Evolutionary conservation across 805 yeast species (phyloP), one percentile per base, ranked within the genome.

Genomic region (Yamadazyma tumulicola): DNA sequence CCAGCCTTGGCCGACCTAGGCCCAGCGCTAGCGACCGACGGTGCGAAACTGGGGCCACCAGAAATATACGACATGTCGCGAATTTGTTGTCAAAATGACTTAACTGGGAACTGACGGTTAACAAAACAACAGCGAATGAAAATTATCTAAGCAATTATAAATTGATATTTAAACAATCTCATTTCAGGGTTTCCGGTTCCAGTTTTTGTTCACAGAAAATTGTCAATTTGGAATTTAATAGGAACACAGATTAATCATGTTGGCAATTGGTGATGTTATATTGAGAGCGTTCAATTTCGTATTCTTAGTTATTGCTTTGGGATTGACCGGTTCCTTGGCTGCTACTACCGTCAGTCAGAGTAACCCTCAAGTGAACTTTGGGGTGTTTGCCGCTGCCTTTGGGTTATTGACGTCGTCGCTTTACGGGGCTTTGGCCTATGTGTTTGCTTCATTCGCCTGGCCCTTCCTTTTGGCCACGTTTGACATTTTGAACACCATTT

Each of bases 401-500:
- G 96, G 86, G 48, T 48, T 93, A 19, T 74, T 87, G 43, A 78
- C 91, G 37, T 85, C 93, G 29, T 72, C 86, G 21, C 57, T 93
- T 51, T 87, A 85, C 58, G 95, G 95, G 41, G 48, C 81, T 21
- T 59, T 75, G 34, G 96, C 97, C 25, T 78, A 75, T 69, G 79
- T 93, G 51, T 54, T 86, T 48, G 77, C 79, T 41, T 79, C 79
- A 51, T 72, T 91, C 43, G 95, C 95, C 27, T 85, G 94, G 83
- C 97, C 97, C 48, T 61, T 85, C 33, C 61, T 89, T 49, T 62
- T 86, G 57, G 78, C 82, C 40, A 51, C 68, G 37, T 68, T 86
- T 56, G 98, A 93, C 72, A 81, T 87, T 69, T 71, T 93, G 65
- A 88, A 88, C 75, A 66, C 79, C 51, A 84, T 89, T 50, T 93